Conservation (phyloP, 768 basidiomycete species). For the Amanita exitialis region DNA sequence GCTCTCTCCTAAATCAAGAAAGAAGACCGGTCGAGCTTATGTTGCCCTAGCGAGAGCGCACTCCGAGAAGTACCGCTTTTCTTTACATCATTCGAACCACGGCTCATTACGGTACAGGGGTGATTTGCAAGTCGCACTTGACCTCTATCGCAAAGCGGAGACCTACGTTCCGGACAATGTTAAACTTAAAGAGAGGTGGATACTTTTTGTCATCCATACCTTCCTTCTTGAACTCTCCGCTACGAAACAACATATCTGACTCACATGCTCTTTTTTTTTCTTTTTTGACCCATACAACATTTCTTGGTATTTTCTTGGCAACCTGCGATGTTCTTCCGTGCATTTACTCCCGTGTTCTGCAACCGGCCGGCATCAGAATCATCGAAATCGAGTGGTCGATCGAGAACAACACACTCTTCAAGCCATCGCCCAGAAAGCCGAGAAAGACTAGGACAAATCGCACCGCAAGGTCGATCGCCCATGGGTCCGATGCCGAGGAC, state of each 20-base stretch:
- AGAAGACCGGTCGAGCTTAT: conserved; percentile 77
- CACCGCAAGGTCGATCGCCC: conserved; percentile 15
- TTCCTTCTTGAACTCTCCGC: conserved; percentile 47
- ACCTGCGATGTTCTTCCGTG: neutral
- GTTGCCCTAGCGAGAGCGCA: conserved; percentile 75
- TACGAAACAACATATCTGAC: conserved; percentile 31
- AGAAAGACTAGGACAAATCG: conserved; percentile 28
- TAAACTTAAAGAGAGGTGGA: conserved; percentile 84
- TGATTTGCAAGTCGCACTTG: conserved; percentile 71
- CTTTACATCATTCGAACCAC: neutral
- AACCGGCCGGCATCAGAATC: conserved; percentile 35
- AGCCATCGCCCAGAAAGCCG: conserved; percentile 45
- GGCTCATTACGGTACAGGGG: conserved; percentile 33
- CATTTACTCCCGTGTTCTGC: neutral
- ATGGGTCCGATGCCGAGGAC: conserved; percentile 17
- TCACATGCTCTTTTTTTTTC: conserved; percentile 22
- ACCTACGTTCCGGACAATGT: conserved; percentile 79
- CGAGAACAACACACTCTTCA: conserved; percentile 48
- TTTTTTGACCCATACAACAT: conserved; percentile 19
- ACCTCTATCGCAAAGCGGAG: conserved; percentile 75
- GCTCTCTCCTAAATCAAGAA: conserved; percentile 64
- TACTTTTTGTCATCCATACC: conserved; percentile 59
- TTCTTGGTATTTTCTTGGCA: conserved; percentile 4
- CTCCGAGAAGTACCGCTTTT: conserved; percentile 59
- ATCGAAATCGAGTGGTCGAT: conserved; percentile 77